phyloP scores from a whole-genome alignment of 2,329 filamentous ascomycete species.

The Colletotrichum lupini region DNA sequence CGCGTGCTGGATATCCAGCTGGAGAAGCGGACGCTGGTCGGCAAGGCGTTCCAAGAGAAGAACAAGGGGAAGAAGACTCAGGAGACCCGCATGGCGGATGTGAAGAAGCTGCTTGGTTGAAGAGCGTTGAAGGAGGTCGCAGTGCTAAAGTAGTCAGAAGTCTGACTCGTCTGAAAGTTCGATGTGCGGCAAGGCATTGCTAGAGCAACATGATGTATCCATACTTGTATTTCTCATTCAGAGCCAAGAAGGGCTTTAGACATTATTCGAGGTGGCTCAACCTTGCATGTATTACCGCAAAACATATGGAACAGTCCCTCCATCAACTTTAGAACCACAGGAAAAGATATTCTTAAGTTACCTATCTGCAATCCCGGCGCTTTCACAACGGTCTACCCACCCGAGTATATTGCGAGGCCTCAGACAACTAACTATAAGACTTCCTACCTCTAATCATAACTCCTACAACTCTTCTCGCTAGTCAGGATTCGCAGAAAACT shows the following conservation, averaged over 20 bases:
- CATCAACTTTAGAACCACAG: neutral
- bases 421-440: neutral
- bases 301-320: neutral
- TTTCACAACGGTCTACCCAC: neutral
- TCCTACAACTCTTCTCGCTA: neutral
- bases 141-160: neutral
- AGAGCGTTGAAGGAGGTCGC: neutral
- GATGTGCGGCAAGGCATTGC: neutral
- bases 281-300: neutral
- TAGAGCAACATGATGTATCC: neutral
- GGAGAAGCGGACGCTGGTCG: constrained; percentile 82
- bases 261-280: neutral
- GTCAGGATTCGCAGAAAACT: neutral
- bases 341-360: neutral
- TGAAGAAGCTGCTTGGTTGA: constrained; percentile 58
- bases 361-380: neutral
- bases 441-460: neutral
- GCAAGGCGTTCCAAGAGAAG: constrained; percentile 83
- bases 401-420: neutral
- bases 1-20: constrained; percentile 81
- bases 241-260: neutral
- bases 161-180: neutral
- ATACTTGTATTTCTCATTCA: neutral
- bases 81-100: constrained; percentile 67
- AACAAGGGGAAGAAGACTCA: constrained; percentile 65